Evolutionary conservation across 2,329 filamentous ascomycete species (phyloP).

Genomic region (Talaromyces rugulosus): DNA sequence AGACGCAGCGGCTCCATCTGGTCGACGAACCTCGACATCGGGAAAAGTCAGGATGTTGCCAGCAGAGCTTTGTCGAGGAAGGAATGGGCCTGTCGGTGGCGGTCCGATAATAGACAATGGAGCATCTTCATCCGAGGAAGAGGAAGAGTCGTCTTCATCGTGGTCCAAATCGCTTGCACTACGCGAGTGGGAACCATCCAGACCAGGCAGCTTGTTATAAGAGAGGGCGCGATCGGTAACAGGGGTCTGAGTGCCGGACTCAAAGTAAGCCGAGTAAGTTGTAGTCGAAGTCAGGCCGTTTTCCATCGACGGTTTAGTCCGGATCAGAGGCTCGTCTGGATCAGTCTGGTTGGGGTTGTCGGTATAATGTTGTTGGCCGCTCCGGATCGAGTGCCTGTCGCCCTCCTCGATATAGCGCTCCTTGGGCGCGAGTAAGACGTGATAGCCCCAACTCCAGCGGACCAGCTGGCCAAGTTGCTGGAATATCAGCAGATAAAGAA

Average conservation of each 20-base stretch:
- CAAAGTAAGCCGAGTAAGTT: conserved; percentile 12
- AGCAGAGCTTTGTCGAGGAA: conserved; percentile 36
- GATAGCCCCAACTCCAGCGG: conserved; percentile 97
- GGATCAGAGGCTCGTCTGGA: conserved; percentile 32
- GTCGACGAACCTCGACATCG: conserved; percentile 28
- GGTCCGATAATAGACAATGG: conserved; percentile 24
- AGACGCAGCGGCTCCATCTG: conserved; percentile 21
- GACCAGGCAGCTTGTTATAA: conserved; percentile 29
- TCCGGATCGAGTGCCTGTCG: conserved; percentile 36
- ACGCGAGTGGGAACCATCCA: conserved; percentile 5
- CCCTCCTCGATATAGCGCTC: conserved; percentile 48
- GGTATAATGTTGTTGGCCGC: conserved; percentile 36
- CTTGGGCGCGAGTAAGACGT: conserved; percentile 84
- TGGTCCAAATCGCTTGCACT: neutral
- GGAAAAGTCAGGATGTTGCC: conserved; percentile 60
- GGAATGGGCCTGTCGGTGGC: conserved; percentile 32
- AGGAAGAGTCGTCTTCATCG: conserved; percentile 6
- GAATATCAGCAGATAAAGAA: conserved; percentile 93
- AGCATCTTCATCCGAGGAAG: conserved; percentile 17
- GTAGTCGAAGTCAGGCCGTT: conserved; percentile 16
- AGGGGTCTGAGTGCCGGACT: conserved; percentile 39
- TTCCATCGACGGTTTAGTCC: conserved; percentile 25
- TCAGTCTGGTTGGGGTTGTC: conserved; percentile 37
- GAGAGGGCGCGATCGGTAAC: conserved; percentile 30
- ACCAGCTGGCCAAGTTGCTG: conserved; percentile 94